phyloP scores from a whole-genome alignment of 2,329 filamentous ascomycete species.

The Fusarium setosum region DNA sequence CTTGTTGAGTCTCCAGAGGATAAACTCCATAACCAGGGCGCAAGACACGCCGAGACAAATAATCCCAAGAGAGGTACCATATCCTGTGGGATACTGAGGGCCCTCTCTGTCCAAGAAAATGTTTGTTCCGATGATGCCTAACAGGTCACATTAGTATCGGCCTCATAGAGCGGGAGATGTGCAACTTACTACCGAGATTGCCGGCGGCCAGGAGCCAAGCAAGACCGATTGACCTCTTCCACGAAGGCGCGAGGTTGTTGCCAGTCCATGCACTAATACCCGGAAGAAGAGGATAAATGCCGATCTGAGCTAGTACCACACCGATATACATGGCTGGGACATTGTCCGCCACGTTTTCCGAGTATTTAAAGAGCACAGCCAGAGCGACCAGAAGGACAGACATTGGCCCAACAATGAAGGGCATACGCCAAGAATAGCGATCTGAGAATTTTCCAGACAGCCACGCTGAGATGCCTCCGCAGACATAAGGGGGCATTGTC shows the following conservation, averaged over 20 bases:
- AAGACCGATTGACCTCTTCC: conserved; percentile 40
- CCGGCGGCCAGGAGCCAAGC: conserved; percentile 36
- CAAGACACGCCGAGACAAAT: conserved; percentile 20
- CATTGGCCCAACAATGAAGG: conserved; percentile 49
- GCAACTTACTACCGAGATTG: conserved; percentile 37
- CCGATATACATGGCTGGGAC: conserved; percentile 39
- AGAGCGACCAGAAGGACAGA: conserved; percentile 46
- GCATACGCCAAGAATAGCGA: conserved; percentile 51
- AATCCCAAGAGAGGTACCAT: conserved; percentile 48
- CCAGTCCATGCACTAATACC: conserved; percentile 38
- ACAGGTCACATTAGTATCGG: not conserved
- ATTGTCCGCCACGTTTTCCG: conserved; percentile 50
- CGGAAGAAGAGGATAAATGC: conserved; percentile 48
- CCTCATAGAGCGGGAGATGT: not conserved
- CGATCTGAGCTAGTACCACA: conserved; percentile 25
- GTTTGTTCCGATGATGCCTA: conserved; percentile 48
- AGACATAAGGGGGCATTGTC: conserved; percentile 50
- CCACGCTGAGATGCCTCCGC: conserved; percentile 44
- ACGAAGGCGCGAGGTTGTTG: conserved; percentile 39
- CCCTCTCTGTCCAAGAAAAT: conserved; percentile 51
- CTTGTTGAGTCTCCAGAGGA: conserved; percentile 25
- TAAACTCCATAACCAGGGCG: conserved; percentile 25
- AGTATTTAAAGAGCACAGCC: conserved; percentile 48
- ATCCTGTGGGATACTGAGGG: conserved; percentile 51
- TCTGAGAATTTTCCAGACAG: conserved; percentile 47